Percentiles rank a stretch among this genome's conserved stretches.
phyloP scores from a whole-genome alignment of 2,329 filamentous ascomycete species.

The Cadophora malorum region DNA sequence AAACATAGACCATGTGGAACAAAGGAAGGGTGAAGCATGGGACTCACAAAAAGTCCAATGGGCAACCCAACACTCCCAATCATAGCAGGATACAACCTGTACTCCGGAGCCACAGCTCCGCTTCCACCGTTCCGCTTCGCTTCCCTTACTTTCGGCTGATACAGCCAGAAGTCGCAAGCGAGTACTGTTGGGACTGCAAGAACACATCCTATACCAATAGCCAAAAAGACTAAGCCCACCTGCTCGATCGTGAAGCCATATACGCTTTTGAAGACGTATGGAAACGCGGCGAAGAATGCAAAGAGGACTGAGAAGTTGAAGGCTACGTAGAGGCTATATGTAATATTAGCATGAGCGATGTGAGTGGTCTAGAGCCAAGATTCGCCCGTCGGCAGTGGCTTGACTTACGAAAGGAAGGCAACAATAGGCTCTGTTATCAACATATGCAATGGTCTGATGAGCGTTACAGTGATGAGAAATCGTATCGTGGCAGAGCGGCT shows the following conservation, averaged over 20 bases:
- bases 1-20: too few species aligned
- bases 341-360: neutral
- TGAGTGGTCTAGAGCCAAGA: neutral
- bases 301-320: constrained; percentile 49
- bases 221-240: constrained; percentile 48
- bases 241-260: constrained; percentile 48
- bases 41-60: constrained; percentile 54
- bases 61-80: constrained; percentile 59
- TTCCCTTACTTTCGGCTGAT: constrained; percentile 41
- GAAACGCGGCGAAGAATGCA: constrained; percentile 50
- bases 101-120: constrained; percentile 54
- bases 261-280: constrained; percentile 47
- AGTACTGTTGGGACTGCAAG: constrained; percentile 51
- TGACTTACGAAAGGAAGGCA: constrained; percentile 42
- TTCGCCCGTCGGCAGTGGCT: neutral
- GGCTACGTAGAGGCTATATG: constrained; percentile 42
- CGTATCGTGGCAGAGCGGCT: constrained; percentile 54
- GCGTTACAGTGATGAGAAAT: constrained; percentile 44
- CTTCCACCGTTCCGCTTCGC: constrained; percentile 24
- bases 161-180: constrained; percentile 52
- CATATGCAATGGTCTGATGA: constrained; percentile 49
- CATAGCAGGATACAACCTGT: constrained; percentile 64
- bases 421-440: constrained; percentile 48
- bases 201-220: constrained; percentile 50
- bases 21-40: neutral